These are phyloP conservation scores for Spencermartinsiella europaea DNA, from an alignment of 805 yeast species.

Conservation along the genomic window DNA sequence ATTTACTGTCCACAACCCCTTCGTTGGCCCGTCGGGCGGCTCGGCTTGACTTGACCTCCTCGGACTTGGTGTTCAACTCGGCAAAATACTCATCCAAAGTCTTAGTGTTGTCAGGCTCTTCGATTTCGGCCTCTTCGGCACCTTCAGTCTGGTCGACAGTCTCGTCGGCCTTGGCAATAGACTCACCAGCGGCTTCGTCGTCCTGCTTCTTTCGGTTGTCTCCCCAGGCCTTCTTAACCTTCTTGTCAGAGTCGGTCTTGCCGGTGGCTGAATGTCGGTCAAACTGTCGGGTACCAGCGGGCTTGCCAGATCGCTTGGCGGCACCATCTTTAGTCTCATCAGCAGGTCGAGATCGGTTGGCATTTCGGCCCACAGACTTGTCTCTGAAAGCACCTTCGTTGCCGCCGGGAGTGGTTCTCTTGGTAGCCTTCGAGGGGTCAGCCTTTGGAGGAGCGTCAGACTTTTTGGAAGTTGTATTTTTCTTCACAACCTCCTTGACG, in stretches of 20 bases:
- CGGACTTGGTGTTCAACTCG: slow-evolving; percentile 37
- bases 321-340: slow-evolving; percentile 40
- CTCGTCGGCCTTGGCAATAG: slow-evolving; percentile 36
- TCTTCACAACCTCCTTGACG: slow-evolving; percentile 51
- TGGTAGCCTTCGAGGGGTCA: slow-evolving; percentile 58
- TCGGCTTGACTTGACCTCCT: slow-evolving; percentile 23
- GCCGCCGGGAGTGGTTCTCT: slow-evolving; percentile 49
- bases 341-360: slow-evolving; percentile 40
- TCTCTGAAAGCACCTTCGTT: slow-evolving; percentile 82
- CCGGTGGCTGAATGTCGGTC: slow-evolving; percentile 89
- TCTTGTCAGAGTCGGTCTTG: slow-evolving; percentile 80
- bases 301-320: slow-evolving; percentile 43
- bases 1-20: slow-evolving; percentile 46
- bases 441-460: slow-evolving; percentile 59
- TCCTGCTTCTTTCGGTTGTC: slow-evolving; percentile 67
- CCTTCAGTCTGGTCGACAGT: slow-evolving; percentile 36
- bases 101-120: slow-evolving; percentile 49
- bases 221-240: slow-evolving; percentile 85
- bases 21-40: slow-evolving; percentile 46
- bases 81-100: slow-evolving; percentile 85
- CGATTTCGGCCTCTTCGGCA: slow-evolving; percentile 38
- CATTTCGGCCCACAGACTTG: slow-evolving; percentile 64
- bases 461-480: slow-evolving; percentile 81
- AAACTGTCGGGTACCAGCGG: slow-evolving; percentile 36
- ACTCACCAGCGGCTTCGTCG: slow-evolving; percentile 45